Base-by-base conservation (phyloP, 495 filamentous ascomycete genomes). In the Neurospora sp. region DNA sequence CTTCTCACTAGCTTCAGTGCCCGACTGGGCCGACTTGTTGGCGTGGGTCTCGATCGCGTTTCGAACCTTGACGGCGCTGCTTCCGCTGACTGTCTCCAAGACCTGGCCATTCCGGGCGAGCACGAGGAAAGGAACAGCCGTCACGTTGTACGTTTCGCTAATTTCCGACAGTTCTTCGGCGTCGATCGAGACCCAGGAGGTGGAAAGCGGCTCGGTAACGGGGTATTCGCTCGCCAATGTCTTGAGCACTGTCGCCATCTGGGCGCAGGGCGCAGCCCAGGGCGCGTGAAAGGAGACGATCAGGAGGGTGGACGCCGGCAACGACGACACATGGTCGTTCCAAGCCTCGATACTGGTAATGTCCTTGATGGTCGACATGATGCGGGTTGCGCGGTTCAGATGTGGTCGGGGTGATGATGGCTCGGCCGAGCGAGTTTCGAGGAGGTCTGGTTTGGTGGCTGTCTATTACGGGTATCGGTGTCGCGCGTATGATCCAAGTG, bases 251-350 rank as follows among this genome's bases (percentile, higher is more conserved):
- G 88, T 90, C 76, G 89, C 88, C 94, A 97, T 97, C 83, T 97
- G 94, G 72, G 91, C 87, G 85, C 96, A 98, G 14, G 94, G 96
- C 39, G 92, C 93, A n/a, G 96, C 96, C 96, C 96, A 98, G 77
- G 94, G 91, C 0, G 96, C 92, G 83, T 97, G 91, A 85, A 98
- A 98, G 81, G 94, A 97, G 77, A 97, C 88, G 77, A 97, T 88
- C 70, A 93, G 83, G 42, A 97, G 88, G 12, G 91, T 87, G 7
- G 90, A 86, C 5, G 90, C 77, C 0, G 92, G 88, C 18, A 95
- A 86, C 23, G 90, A 85, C 70, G 86, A 81, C 72, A 93, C 80
- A 79, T 92, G 86, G 41, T 86, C 77, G 44, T 87, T 81, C 88
- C 96, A 98, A 76, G 88, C 88, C 73, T 86, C 82, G 74, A 91